A percentile compares a stretch with the other conserved stretches of the same genome.
Conservation (phyloP, 179 eudicot species). For the Amaranthus tricolor region DNA sequence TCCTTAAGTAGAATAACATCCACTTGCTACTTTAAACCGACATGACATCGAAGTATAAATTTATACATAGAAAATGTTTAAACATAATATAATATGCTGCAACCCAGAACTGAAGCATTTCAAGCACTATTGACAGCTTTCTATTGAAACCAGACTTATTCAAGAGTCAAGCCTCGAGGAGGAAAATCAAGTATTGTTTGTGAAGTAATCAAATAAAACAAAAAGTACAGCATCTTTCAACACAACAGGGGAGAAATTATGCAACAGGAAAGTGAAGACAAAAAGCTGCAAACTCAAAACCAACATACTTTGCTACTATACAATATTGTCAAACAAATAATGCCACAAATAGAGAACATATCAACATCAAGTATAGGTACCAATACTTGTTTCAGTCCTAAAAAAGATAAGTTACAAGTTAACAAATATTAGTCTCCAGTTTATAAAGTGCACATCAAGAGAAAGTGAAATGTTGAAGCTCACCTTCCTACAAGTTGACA, state of each 20-base stretch:
- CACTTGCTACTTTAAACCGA: not conserved
- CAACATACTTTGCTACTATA: not conserved
- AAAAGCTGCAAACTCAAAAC: not conserved
- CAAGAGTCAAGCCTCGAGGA: not conserved
- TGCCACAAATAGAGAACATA: not conserved
- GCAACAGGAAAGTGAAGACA: not conserved
- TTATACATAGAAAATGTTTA: not conserved
- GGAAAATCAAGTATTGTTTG: not conserved
- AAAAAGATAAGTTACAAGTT: not conserved
- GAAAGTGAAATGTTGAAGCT: slow-evolving; percentile 17
- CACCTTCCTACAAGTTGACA: slow-evolving; percentile 98
- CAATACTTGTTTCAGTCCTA: not conserved
- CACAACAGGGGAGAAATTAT: not conserved
- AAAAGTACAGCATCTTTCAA: not conserved
- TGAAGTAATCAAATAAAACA: slow-evolving; percentile 9
- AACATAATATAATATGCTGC: not conserved
- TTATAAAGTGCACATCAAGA: not conserved
- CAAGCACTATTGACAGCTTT: not conserved
- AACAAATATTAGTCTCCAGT: not conserved
- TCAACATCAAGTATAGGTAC: not conserved
- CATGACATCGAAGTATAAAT: not conserved
- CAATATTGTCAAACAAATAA: not conserved
- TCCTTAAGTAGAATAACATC: not conserved
- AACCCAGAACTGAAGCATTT: not conserved
- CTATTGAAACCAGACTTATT: not conserved